phyloP scores from a whole-genome alignment of 495 filamentous ascomycete genomes.

The Penicillium nucicola region DNA sequence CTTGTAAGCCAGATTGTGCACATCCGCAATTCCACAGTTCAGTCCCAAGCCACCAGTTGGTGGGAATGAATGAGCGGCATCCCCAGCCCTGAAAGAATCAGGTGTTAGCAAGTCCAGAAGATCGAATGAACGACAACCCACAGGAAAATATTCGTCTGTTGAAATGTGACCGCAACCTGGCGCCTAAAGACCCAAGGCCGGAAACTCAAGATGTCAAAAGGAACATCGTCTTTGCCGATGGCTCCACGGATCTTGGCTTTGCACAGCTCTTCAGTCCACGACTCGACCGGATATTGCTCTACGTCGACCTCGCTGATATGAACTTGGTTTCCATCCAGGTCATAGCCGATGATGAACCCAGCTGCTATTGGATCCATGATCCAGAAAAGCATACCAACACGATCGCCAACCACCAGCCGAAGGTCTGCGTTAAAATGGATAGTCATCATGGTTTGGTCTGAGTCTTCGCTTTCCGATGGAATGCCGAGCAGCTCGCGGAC shows the following conservation, averaged over 20 bases:
- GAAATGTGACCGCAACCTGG: constrained; percentile 34
- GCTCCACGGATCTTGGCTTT: constrained; percentile 31
- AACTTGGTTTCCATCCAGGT: constrained; percentile 36
- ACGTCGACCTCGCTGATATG: constrained; percentile 41
- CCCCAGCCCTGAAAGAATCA: constrained; percentile 40
- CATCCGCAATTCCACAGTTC: constrained; percentile 34
- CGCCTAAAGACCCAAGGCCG: constrained; percentile 40
- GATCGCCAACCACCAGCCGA: constrained; percentile 26
- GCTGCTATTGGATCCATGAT: constrained; percentile 38
- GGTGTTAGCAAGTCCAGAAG: background rate
- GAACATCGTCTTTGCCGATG: constrained; percentile 25
- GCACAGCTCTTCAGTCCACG: constrained; percentile 32
- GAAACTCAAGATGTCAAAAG: constrained; percentile 36
- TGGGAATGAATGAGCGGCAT: constrained; percentile 44
- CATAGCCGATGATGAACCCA: constrained; percentile 41
- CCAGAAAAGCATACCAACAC: constrained; percentile 45
- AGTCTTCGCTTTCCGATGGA: constrained; percentile 35
- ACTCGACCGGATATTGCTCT: constrained; percentile 29
- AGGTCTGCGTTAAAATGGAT: constrained; percentile 43
- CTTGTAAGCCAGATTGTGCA: constrained; percentile 34
- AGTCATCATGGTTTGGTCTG: constrained; percentile 45
- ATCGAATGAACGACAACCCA: constrained; percentile 12
- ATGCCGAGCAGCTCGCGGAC: constrained; percentile 31
- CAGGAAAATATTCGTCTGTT: constrained; percentile 32
- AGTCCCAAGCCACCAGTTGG: constrained; percentile 34